A percentile compares a stretch with the other conserved stretches of the same genome.
Evolutionary conservation across 768 basidiomycete genomes (phyloP).

Genomic region (Russula ochroleuca): DNA sequence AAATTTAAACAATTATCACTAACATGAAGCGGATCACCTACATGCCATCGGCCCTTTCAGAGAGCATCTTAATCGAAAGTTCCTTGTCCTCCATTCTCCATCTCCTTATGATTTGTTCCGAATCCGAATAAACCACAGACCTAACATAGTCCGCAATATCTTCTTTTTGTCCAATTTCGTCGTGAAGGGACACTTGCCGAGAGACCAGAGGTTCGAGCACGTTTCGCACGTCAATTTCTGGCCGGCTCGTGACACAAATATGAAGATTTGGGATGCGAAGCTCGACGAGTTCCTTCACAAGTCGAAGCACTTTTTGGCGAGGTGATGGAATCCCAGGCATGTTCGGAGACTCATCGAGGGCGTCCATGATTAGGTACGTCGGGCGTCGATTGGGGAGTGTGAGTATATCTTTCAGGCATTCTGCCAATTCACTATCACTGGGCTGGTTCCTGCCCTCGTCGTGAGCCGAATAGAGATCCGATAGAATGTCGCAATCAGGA

Average conservation of each 20-base stretch:
- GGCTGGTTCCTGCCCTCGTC: not conserved
- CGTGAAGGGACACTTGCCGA: not conserved
- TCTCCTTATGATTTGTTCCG: not conserved
- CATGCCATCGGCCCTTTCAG: not conserved
- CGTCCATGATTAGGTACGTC: not conserved
- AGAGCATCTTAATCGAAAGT: not conserved
- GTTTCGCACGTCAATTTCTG: not conserved
- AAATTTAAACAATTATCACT: not conserved
- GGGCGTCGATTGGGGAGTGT: not conserved
- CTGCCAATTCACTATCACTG: not conserved
- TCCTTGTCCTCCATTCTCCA: not conserved
- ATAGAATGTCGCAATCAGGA: constrained; percentile 1
- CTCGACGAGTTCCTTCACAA: not conserved
- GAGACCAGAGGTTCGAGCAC: not conserved
- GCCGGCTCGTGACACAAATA: constrained; percentile 2
- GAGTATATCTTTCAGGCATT: not conserved
- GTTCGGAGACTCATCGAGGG: constrained; percentile 5
- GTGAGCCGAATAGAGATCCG: not conserved
- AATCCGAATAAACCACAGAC: not conserved
- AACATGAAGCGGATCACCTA: not conserved
- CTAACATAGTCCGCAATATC: not conserved
- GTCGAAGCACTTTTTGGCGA: not conserved
- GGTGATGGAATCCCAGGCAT: not conserved
- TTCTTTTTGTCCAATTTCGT: not conserved
- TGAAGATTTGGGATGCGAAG: not conserved